A percentile compares a stretch with the other conserved stretches of the same genome.
Conservation (phyloP, 2,329 filamentous ascomycete species). For the Lanzia echinophila region DNA sequence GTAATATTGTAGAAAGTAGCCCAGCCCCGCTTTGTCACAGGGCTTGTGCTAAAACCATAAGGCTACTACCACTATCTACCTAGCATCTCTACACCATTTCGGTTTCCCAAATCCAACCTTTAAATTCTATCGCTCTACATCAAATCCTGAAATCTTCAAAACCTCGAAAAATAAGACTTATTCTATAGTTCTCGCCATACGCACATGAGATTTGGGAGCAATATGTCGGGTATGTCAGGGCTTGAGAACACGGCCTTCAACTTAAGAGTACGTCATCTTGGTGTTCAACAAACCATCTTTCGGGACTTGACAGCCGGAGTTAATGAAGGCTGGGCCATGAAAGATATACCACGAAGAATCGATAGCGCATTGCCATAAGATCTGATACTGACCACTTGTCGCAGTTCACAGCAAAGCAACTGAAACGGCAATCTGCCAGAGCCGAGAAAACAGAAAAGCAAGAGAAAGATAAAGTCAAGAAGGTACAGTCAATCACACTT, state of each 20-base stretch:
- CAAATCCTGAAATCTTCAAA: neutral
- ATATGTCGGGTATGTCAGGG: conserved; percentile 57
- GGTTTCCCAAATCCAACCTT: neutral
- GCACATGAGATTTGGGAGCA: conserved; percentile 4
- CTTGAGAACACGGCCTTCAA: conserved; percentile 57
- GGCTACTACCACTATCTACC: too few species aligned
- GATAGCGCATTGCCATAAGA: neutral
- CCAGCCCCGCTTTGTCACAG: too few species aligned
- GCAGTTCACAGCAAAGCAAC: conserved; percentile 55
- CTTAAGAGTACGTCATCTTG: conserved; percentile 42
- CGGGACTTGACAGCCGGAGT: neutral
- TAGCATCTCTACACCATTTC: too few species aligned
- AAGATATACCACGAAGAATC: too few species aligned
- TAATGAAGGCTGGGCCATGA: neutral
- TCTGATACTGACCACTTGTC: conserved; percentile 5
- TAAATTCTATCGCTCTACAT: neutral
- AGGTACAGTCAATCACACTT: conserved; percentile 33
- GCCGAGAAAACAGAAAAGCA: conserved; percentile 53
- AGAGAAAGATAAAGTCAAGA: conserved; percentile 56
- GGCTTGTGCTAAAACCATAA: too few species aligned
- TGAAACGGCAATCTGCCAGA: conserved; percentile 55
- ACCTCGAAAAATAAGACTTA: neutral
- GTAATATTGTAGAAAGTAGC: too few species aligned
- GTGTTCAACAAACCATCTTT: conserved; percentile 11
- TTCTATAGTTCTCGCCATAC: neutral